These are phyloP conservation scores for Torulaspora franciscae DNA, from an alignment of 805 yeast species.

Conservation along the genomic window DNA sequence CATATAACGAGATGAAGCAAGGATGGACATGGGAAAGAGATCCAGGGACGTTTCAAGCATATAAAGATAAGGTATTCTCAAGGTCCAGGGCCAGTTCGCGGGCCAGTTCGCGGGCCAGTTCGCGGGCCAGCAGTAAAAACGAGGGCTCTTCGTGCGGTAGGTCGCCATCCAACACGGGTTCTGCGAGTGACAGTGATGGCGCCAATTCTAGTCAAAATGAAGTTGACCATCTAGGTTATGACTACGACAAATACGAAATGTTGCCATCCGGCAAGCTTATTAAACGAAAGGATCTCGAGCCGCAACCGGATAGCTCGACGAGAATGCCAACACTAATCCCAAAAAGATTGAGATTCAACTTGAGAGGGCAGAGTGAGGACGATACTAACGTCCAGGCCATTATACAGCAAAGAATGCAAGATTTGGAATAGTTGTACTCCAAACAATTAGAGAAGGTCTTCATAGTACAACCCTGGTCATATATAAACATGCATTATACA, in stretches of 20 bases:
- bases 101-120: slow-evolving; percentile 10
- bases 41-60: slow-evolving; percentile 33
- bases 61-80: slow-evolving; percentile 23
- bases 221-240: slow-evolving; percentile 9
- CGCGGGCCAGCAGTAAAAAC: slow-evolving; percentile 15
- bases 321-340: slow-evolving; percentile 16
- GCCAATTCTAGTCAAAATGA: slow-evolving; percentile 1
- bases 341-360: slow-evolving; percentile 39
- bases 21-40: slow-evolving; percentile 70
- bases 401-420: slow-evolving; percentile 45
- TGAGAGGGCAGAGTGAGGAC: slow-evolving; percentile 19
- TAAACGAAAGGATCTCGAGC: slow-evolving; percentile 34
- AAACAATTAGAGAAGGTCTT: not conserved
- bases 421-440: slow-evolving; percentile 29
- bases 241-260: slow-evolving; percentile 44
- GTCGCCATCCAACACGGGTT: slow-evolving; percentile 8
- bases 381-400: slow-evolving; percentile 51
- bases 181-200: slow-evolving; percentile 8
- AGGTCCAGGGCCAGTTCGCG: slow-evolving; percentile 11
- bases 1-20: slow-evolving; percentile 68
- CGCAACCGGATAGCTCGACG: slow-evolving; percentile 11
- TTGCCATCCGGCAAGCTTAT: slow-evolving; percentile 72
- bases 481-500: not conserved
- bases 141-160: slow-evolving; percentile 1
- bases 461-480: not conserved